Base-by-base conservation (phyloP, 2,329 filamentous ascomycete genomes). In the Lachnellula subtilissima region DNA sequence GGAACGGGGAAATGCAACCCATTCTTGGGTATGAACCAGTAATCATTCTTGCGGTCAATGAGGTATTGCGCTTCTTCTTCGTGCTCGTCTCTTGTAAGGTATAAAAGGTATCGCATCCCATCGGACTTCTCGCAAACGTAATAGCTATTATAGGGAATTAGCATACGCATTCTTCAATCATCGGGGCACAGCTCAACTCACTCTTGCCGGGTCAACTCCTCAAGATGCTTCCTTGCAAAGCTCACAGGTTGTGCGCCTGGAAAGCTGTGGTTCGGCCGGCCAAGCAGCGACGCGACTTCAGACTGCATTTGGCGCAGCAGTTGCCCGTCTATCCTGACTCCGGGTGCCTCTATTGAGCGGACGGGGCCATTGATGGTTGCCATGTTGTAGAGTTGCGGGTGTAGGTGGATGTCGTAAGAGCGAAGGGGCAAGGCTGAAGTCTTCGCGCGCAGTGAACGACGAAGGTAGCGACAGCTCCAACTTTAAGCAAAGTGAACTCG, bases 111-210 rank as follows among this genome's bases (percentile, higher is more conserved):
- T 61, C 94, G 86, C 61, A 97, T 90, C 53, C 94, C 94, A 70
- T 99, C 94, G 1, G 93, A 96, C 76, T 99, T 99, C 74, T 99
- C 94, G 78, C 93, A 97, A 62, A 99, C 88, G 71, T 92, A 99
- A 76, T 97, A 99, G 73, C 85, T 88, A 59, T 51, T 2, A 22
- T 32, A 15, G 19, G 52, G 19, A 19, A 39, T 65, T 52, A 64
- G 55, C 40, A 46, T 5, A 37, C 48, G 15, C 12, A 19, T 15
- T 19, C 39, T 42, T 19, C 15, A 19, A 15, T 15, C 17, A 5
- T 19, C 5, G 15, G 25, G 22, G 17, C 35, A 22, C 14, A 14
- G 12, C 48, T 22, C 22, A 23, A 71, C 80, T 63, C 72, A 88
- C 84, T 97, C 94, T 69, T 88, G 80, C 56, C 80, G 79, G 59